Base-by-base conservation (phyloP, 257 asterid genomes). In the Fraxinus excelsior region DNA sequence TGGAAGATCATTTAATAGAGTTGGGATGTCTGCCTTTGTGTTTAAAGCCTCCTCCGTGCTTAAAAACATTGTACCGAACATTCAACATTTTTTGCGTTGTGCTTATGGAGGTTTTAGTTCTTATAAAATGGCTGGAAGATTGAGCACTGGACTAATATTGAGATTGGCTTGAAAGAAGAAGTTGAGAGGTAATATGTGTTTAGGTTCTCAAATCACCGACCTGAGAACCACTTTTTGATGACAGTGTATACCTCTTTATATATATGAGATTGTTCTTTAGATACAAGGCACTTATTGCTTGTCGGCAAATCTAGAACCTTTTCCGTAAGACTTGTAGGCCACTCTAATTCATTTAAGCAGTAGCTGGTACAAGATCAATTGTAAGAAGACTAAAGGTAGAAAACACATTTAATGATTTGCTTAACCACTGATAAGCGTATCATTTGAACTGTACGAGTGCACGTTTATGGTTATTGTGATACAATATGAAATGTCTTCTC, bases 401-500 rank as follows among this genome's bases (percentile, higher is more conserved):
- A 5, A 25, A 67, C 70, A 19, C 58, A 29, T 10, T 31, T 21
- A 25, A 53, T 76, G 38, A 49, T 23, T 46, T 6, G 46, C 26
- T 31, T 3, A 23, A 62, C 40, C 19, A 49, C 21, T 14, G 8
- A 1, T n/a, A 31, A 70, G 18, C 26, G 71, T 8, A 4, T 75
- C 26, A 23, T 28, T 44, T 69, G 32, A 70, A 25, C 31, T n/a
- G 51, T 28, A 28, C 1, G 29, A 28, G 29, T 28, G 29, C 62
- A 62, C 71, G 23, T 64, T 2, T 28, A 31, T 53, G 58, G 14
- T 71, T 60, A n/a, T 23, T 60, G 14, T 7, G 67, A 23, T 21
- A 10, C 67, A 49, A 13, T 12, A 38, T 56, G 72, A 31, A 10
- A 66, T 40, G 67, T 74, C 79, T 56, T 74, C 76, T 56, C 76